These are phyloP conservation scores for Fraxinus dipetala DNA, from an alignment of 305 asterid genomes.

Conservation along the genomic window DNA sequence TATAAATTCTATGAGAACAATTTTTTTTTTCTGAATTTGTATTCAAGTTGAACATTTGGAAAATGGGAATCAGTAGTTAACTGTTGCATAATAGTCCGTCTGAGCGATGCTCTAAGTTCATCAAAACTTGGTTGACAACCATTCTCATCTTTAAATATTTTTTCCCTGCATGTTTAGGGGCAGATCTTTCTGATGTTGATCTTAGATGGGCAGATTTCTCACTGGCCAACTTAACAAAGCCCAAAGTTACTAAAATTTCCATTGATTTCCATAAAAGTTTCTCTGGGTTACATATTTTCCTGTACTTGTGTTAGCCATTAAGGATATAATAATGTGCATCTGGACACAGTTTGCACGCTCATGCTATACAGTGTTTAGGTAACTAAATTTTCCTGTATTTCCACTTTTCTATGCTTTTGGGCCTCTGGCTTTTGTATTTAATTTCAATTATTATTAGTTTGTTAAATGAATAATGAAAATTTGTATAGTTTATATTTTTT, in stretches of 20 bases:
- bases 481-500: too few species aligned
- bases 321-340: background rate
- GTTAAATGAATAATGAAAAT: too few species aligned
- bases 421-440: too few species aligned
- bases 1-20: background rate
- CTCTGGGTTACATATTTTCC: background rate
- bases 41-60: background rate
- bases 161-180: slow-evolving; percentile 49
- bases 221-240: slow-evolving; percentile 85
- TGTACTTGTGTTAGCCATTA: background rate
- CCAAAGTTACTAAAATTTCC: slow-evolving; percentile 58
- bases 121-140: background rate
- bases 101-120: background rate
- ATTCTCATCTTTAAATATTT: background rate
- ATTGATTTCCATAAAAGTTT: background rate
- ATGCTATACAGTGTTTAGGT: background rate
- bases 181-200: slow-evolving; percentile 90
- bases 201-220: slow-evolving; percentile 95
- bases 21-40: background rate
- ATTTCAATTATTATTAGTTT: too few species aligned
- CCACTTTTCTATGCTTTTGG: too few species aligned
- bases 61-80: background rate
- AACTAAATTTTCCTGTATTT: too few species aligned
- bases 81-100: background rate
- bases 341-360: background rate